Evolutionary conservation across 805 yeast genomes (phyloP).

Genomic region (baker's yeast (Saccharomyces cerevisiae)): DNA sequence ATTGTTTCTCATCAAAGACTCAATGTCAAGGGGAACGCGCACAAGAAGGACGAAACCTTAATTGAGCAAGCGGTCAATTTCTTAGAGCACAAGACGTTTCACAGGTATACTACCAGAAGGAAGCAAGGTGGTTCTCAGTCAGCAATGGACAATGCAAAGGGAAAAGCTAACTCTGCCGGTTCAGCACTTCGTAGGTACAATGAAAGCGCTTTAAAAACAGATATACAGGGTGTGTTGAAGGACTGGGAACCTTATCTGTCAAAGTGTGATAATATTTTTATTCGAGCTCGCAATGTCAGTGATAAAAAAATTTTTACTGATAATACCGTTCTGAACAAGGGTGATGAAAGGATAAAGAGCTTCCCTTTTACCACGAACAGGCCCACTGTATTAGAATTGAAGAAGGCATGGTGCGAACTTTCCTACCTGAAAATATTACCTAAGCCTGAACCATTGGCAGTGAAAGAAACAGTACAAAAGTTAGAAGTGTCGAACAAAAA

Average conservation of each 20-base stretch:
- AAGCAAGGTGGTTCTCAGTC: slow-evolving; percentile 97
- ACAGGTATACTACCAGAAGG: slow-evolving; percentile 89
- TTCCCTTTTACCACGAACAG: slow-evolving; percentile 88
- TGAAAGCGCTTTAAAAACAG: slow-evolving; percentile 73
- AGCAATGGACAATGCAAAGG: slow-evolving; percentile 83
- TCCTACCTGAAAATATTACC: slow-evolving; percentile 48
- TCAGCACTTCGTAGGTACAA: slow-evolving; percentile 81
- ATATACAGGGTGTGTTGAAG: slow-evolving; percentile 59
- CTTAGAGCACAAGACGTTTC: slow-evolving; percentile 76
- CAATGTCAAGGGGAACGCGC: slow-evolving; percentile 48
- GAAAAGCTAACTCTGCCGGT: slow-evolving; percentile 96
- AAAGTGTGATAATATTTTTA: slow-evolving; percentile 60
- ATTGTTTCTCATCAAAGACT: slow-evolving; percentile 66
- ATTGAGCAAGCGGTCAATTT: slow-evolving; percentile 58
- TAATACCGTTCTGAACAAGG: slow-evolving; percentile 41
- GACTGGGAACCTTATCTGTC: slow-evolving; percentile 57
- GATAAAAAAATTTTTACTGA: slow-evolving; percentile 59
- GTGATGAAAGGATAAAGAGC: slow-evolving; percentile 54
- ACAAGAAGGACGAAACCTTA: slow-evolving; percentile 39
- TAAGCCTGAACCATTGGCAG: slow-evolving; percentile 42
- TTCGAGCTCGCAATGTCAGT: slow-evolving; percentile 70
- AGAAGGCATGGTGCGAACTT: slow-evolving; percentile 75
- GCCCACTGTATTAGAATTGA: slow-evolving; percentile 75
- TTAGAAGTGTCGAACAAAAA: background rate
- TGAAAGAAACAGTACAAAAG: slow-evolving; percentile 17